Conservation (phyloP, 495 filamentous ascomycete species). For the Penicillium arizonense region DNA sequence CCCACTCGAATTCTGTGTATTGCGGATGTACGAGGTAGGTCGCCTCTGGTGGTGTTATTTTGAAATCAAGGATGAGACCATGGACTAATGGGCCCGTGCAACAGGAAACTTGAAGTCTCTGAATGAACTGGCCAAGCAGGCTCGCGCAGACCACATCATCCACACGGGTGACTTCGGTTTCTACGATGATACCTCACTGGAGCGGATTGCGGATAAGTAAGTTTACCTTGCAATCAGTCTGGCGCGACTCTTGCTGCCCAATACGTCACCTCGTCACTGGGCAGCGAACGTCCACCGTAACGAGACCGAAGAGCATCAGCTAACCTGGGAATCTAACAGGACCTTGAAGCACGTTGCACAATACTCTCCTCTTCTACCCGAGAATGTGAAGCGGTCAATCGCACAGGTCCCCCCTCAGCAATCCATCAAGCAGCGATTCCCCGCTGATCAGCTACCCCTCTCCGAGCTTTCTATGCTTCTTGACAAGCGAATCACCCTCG, state of each 20-base stretch:
- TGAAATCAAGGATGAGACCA: not conserved
- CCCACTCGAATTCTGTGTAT: conserved; percentile 87
- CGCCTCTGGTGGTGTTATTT: not conserved
- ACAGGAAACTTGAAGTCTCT: conserved; percentile 91
- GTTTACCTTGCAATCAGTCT: conserved; percentile 27
- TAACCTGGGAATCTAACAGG: conserved; percentile 47
- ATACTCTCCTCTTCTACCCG: conserved; percentile 92
- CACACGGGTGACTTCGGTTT: conserved; percentile 99
- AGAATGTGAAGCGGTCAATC: conserved; percentile 83
- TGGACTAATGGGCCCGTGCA: conserved; percentile 20
- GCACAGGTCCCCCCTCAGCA: conserved; percentile 59
- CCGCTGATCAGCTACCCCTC: conserved; percentile 78
- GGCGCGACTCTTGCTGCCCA: conserved; percentile 8
- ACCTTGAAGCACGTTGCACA: conserved; percentile 97
- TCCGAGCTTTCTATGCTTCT: conserved; percentile 94
- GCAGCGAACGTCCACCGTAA: not conserved
- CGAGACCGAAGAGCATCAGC: conserved; percentile 6
- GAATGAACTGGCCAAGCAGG: conserved; percentile 92
- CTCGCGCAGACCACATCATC: conserved; percentile 92
- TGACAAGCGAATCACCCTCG: conserved; percentile 79
- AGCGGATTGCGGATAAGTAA: conserved; percentile 98
- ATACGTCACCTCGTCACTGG: conserved; percentile 5
- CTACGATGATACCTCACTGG: conserved; percentile 93
- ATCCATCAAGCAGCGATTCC: conserved; percentile 78
- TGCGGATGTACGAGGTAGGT: conserved; percentile 93